These are phyloP conservation scores for Arthroderma uncinatum DNA, from an alignment of 2,329 filamentous ascomycete genomes.

Conservation along the genomic window DNA sequence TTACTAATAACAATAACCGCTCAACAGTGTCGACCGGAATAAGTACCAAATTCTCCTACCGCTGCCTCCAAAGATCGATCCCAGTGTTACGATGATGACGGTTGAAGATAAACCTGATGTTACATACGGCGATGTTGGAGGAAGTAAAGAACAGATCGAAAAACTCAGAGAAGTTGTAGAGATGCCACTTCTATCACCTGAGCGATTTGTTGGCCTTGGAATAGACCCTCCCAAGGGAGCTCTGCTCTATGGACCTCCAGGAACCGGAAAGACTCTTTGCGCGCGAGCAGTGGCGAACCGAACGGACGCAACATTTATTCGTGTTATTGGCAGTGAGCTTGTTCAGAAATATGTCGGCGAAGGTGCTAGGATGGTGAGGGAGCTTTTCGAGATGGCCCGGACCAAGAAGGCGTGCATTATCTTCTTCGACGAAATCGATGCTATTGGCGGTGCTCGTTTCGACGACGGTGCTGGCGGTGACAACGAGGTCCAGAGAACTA, in stretches of 20 bases:
- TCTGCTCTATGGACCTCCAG: constrained; percentile 87
- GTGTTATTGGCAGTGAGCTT: constrained; percentile 93
- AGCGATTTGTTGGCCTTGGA: constrained; percentile 95
- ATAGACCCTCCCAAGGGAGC: constrained; percentile 98
- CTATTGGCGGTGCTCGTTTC: constrained; percentile 88
- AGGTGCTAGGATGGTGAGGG: constrained; percentile 94
- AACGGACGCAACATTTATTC: constrained; percentile 96
- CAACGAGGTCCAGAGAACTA: constrained; percentile 95
- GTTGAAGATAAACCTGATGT: constrained; percentile 99
- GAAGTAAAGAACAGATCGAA: constrained; percentile 98
- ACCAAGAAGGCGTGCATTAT: constrained; percentile 99
- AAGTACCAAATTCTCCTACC: constrained; percentile 99
- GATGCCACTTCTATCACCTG: constrained; percentile 91
- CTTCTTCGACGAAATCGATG: constrained; percentile 98
- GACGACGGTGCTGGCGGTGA: constrained; percentile 94
- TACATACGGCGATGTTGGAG: constrained; percentile 95
- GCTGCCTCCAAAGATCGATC: constrained; percentile 94
- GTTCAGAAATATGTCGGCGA: constrained; percentile 99
- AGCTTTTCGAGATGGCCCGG: constrained; percentile 97
- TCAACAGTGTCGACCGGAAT: constrained; percentile 70
- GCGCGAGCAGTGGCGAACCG: constrained; percentile 94
- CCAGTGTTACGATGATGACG: constrained; percentile 99
- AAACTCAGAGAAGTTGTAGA: constrained; percentile 97
- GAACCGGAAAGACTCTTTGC: constrained; percentile 98
- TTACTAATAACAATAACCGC: constrained; percentile 5